Evolutionary conservation across 2,329 filamentous ascomycete genomes (phyloP).

Genomic region (Claviceps pusilla): DNA sequence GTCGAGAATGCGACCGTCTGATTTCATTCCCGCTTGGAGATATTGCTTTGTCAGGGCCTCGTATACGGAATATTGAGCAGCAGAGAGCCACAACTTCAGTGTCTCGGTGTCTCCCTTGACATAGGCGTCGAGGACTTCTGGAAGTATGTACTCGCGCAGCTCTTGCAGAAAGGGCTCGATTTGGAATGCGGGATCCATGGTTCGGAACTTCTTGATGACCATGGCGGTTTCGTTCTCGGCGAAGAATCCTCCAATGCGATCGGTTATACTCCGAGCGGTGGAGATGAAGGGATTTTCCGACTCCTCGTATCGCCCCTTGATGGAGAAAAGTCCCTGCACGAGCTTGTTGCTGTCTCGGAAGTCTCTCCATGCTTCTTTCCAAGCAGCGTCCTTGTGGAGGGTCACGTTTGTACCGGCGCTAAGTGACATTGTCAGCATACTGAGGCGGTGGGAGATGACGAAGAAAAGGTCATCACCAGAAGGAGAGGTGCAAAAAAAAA

Average conservation of each 20-base stretch:
- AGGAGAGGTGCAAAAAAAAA: too few relatives aligned
- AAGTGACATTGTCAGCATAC: constrained; percentile 1
- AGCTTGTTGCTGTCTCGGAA: constrained; percentile 84
- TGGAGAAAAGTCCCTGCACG: constrained; percentile 73
- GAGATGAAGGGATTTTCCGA: constrained; percentile 92
- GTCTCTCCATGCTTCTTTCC: constrained; percentile 96
- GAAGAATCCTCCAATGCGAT: constrained; percentile 87
- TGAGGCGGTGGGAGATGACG: not conserved
- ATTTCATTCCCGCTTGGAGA: constrained; percentile 80
- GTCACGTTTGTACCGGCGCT: constrained; percentile 92
- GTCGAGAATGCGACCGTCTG: constrained; percentile 86
- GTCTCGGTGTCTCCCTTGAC: constrained; percentile 90
- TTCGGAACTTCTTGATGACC: constrained; percentile 95
- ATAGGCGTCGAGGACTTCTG: constrained; percentile 93
- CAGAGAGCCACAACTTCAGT: constrained; percentile 87
- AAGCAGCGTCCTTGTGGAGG: constrained; percentile 88
- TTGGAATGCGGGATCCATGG: constrained; percentile 91
- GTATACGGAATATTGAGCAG: constrained; percentile 92
- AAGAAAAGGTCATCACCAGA: constrained; percentile 19
- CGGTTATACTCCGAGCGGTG: constrained; percentile 85
- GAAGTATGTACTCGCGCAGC: constrained; percentile 92
- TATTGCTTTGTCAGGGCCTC: constrained; percentile 95
- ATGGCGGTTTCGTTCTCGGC: constrained; percentile 95
- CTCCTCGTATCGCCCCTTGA: constrained; percentile 82
- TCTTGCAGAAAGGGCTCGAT: constrained; percentile 89